Evolutionary conservation across 768 basidiomycete species (phyloP).

Genomic region (Pleurotus tuber-regium): DNA sequence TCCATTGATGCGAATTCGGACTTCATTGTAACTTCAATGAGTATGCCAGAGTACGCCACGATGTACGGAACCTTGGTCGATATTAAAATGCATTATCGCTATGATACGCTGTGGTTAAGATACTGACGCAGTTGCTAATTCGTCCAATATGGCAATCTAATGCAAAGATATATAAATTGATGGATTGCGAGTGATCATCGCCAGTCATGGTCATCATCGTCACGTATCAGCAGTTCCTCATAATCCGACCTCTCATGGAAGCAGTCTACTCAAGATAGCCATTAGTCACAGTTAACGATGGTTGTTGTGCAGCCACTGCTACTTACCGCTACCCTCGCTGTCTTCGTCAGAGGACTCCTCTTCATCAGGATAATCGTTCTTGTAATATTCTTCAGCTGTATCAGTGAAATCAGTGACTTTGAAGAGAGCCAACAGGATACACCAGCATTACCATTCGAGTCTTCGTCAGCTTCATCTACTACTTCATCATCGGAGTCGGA

Average conservation of each 20-base stretch:
- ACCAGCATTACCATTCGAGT: slow-evolving; percentile 67
- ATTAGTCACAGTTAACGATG: too few relatives aligned
- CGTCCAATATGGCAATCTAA: background rate
- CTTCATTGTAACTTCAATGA: too few relatives aligned
- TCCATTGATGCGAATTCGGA: too few relatives aligned
- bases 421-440: background rate
- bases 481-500: slow-evolving; percentile 63
- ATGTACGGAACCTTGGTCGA: too few relatives aligned
- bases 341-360: slow-evolving; percentile 41
- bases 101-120: too few relatives aligned
- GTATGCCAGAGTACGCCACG: too few relatives aligned
- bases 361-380: slow-evolving; percentile 83
- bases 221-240: background rate
- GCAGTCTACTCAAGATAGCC: background rate
- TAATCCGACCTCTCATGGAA: slow-evolving; percentile 1
- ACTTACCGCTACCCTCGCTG: slow-evolving; percentile 37
- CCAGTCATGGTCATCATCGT: background rate
- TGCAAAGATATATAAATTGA: background rate
- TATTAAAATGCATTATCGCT: too few relatives aligned
- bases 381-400: slow-evolving; percentile 79
- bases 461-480: slow-evolving; percentile 79
- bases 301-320: too few relatives aligned
- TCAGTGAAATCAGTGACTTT: background rate
- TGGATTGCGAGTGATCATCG: background rate
- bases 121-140: background rate